Evolutionary conservation across 345 rosid genomes (phyloP), one percentile per base, ranked within the genome.

Genomic region (Dipteronia dyeriana): DNA sequence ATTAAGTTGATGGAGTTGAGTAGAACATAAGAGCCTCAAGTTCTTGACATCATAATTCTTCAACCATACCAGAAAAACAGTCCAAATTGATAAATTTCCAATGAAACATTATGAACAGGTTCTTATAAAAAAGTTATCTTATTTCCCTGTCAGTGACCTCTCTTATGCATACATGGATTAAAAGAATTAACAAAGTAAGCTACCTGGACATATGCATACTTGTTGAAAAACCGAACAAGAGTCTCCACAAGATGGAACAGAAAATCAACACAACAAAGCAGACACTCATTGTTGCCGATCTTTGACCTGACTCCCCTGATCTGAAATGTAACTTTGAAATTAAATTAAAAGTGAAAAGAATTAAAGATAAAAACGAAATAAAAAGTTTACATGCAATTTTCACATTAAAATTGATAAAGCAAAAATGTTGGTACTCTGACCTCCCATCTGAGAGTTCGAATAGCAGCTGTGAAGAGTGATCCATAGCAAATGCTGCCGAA

Each of bases 401-500:
- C 68, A 65, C 71, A 73, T 39, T n/a, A 45, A 64, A 45, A 75
- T 41, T 60, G 43, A 43, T 71, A 31, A 73, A 68, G 25, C 70
- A 76, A 22, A 74, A 74, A 77, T 22, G 69, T 38, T 19, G 63
- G 23, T 9, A 67, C 49, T 66, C 82, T 25, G 86, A 92, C 99
- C 99, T 94, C 96, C 98, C 99, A 96, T 26, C 98, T 91, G 81
- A 94, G 81, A 66, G 97, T 96, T 79, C 99, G 86, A 76, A 96
- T 94, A 61, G 98, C 97, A 75, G 98, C 97, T 47, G 99, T 96
- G 79, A 96, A 96, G 78, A 96, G 95, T 26, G 98, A 96, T 7
- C 99, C 99, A 45, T 96, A 96, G 84, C 99, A 96, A 77, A 96
- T 92, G 85, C 98, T 92, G 81, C 99, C 97, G 57, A 96, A 89